Evolutionary conservation across 208 protist genomes (phyloP).

Genomic region (Herpetomonas samuelpessoai): DNA sequence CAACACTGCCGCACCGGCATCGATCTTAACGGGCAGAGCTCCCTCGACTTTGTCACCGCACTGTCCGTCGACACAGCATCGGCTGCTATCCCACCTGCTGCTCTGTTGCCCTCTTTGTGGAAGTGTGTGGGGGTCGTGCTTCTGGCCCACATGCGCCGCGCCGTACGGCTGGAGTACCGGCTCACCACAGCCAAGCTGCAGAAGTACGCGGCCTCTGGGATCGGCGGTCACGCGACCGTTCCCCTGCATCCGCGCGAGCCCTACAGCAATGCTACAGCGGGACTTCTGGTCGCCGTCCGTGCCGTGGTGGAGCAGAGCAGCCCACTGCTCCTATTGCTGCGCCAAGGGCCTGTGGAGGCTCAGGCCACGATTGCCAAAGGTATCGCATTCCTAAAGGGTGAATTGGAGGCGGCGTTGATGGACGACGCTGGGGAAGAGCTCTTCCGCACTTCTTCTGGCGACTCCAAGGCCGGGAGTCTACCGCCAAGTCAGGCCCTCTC

Average conservation of each 20-base stretch:
- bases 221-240: constrained; percentile 6
- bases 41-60: constrained; percentile 29
- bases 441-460: neutral
- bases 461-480: neutral
- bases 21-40: constrained; percentile 58
- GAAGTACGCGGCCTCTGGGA: constrained; percentile 2
- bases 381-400: constrained; percentile 5
- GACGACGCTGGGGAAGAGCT: constrained; percentile 6
- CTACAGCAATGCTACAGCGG: neutral
- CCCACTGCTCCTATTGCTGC: neutral
- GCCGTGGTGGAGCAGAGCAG: neutral
- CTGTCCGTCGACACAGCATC: neutral
- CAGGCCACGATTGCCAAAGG: neutral
- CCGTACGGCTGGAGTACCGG: constrained; percentile 43
- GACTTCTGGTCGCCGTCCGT: neutral
- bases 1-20: constrained; percentile 53
- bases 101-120: constrained; percentile 25
- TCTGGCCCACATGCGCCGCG: constrained; percentile 30
- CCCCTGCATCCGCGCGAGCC: neutral
- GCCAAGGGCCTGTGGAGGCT: no score
- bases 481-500: no score
- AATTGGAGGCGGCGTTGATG: constrained; percentile 15
- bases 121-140: constrained; percentile 52
- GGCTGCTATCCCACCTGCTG: neutral
- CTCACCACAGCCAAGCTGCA: constrained; percentile 29